These are phyloP conservation scores for Penicillium alfredii DNA, from an alignment of 495 filamentous ascomycete genomes.

Conservation along the genomic window DNA sequence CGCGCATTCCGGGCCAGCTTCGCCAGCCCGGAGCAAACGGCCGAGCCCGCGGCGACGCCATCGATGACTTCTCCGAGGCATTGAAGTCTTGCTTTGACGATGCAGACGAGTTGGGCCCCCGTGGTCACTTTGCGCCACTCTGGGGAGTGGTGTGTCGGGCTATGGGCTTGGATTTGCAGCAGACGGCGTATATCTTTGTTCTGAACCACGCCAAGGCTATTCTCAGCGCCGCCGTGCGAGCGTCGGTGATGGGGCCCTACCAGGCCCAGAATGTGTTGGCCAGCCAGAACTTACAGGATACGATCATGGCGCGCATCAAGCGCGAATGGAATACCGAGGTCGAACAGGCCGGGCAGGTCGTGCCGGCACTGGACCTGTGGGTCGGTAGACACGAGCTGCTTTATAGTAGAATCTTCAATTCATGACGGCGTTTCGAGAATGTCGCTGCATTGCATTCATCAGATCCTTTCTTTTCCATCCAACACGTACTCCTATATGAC, in stretches of 20 bases:
- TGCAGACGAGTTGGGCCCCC: slow-evolving; percentile 28
- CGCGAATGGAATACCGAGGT: slow-evolving; percentile 53
- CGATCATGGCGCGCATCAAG: slow-evolving; percentile 56
- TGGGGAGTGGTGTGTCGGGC: slow-evolving; percentile 68
- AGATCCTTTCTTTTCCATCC: slow-evolving; percentile 7
- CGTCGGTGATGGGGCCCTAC: slow-evolving; percentile 87
- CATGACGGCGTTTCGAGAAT: slow-evolving; percentile 29
- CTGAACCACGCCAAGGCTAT: slow-evolving; percentile 84
- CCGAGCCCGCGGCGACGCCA: slow-evolving; percentile 21
- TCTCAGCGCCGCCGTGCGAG: slow-evolving; percentile 80
- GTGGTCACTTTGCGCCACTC: slow-evolving; percentile 71
- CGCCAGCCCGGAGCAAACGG: slow-evolving; percentile 11
- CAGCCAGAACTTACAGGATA: slow-evolving; percentile 51
- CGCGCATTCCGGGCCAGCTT: slow-evolving; percentile 52
- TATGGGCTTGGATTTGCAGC: slow-evolving; percentile 54
- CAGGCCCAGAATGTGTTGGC: slow-evolving; percentile 82
- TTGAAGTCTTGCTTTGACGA: slow-evolving; percentile 30
- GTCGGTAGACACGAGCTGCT: slow-evolving; percentile 89
- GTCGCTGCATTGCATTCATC: slow-evolving; percentile 17
- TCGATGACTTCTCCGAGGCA: slow-evolving; percentile 35
- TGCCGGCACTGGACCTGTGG: slow-evolving; percentile 89
- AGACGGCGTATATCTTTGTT: slow-evolving; percentile 78
- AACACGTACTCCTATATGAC: slow-evolving; percentile 36
- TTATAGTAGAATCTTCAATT: slow-evolving; percentile 96
- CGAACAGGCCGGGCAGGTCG: slow-evolving; percentile 78